Base-by-base conservation (phyloP, 495 filamentous ascomycete genomes). In the Talaromyces adpressus region DNA sequence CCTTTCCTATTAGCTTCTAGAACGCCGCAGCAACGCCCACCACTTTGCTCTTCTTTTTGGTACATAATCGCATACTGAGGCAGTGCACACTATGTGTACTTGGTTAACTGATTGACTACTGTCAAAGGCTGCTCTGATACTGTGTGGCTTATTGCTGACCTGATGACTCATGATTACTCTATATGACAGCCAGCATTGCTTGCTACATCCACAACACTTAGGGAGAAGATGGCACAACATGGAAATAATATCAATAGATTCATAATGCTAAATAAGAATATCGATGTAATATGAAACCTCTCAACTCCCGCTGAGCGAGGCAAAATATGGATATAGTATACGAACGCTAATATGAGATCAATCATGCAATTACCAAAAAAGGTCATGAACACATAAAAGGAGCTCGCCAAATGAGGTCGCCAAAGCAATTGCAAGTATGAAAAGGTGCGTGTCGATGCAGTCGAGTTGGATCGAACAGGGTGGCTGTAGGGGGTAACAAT, bases 261-360 rank as follows among this genome's bases (percentile, higher is more conserved):
- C 45, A 54, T 54, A 54, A 14, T 25, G 51, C 20, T 54, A 54
- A 54, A 54, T 54, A 53, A 53, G 5, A 49, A 27, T 36, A 29
- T 23, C 51, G 6, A 16, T 29, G 25, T 32, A 58, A 58, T 58
- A 30, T 20, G 18, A 30, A n/a, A 58, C 56, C 56, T 18, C 36
- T 58, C 29, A 58, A 58, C 56, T 58, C 56, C 56, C 27, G 30
- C 56, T 36, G 56, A 18, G 56, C 56, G 56, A 58, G 56, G 27
- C 27, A n/a, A 58, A 58, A 36, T 25, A 58, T 58, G 56, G 30
- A 58, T 36, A 58, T 58, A 58, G n/a, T 12, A 27, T 27, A 56
- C 22, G 27, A 56, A 58, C 56, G 56, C 56, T 58, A 58, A 36
- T 32, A 58, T 56, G 52, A 32, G 30, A 58, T 58, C 56, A 58